Conservation (phyloP, 371 early-diverging fungal genomes). For the Parasitella parasitica region DNA sequence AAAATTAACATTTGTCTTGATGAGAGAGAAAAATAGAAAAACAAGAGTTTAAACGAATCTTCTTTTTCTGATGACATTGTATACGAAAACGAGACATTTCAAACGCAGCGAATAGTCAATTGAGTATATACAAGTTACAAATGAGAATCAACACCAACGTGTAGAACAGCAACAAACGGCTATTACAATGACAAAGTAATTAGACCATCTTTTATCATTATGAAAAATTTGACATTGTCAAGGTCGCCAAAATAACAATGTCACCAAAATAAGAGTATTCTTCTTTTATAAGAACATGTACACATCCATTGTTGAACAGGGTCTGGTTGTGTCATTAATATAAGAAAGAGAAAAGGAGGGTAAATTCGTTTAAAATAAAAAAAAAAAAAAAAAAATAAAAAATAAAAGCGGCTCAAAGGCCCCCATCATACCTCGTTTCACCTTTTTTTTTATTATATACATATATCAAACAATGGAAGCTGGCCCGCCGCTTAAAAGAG, state of each 20-base stretch:
- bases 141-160: too few relatives aligned
- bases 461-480: neutral
- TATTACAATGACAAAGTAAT: too few relatives aligned
- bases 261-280: too few relatives aligned
- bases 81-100: neutral
- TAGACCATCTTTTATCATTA: too few relatives aligned
- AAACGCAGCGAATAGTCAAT: constrained; percentile 2
- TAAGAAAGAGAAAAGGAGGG: too few relatives aligned
- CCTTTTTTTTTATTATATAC: neutral
- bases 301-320: too few relatives aligned
- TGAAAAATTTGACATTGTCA: too few relatives aligned
- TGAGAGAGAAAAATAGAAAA: neutral
- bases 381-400: neutral
- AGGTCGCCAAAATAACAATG: too few relatives aligned
- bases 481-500: neutral
- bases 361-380: neutral
- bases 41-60: neutral
- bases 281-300: too few relatives aligned
- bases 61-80: neutral
- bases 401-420: neutral
- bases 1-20: neutral
- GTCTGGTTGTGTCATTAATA: too few relatives aligned
- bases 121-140: too few relatives aligned
- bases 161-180: too few relatives aligned
- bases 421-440: neutral